Evolutionary conservation across 1,284 basidiomycete genomes (phyloP), one percentile per base, ranked within the genome.

Genomic region (Termitomyces sp.): DNA sequence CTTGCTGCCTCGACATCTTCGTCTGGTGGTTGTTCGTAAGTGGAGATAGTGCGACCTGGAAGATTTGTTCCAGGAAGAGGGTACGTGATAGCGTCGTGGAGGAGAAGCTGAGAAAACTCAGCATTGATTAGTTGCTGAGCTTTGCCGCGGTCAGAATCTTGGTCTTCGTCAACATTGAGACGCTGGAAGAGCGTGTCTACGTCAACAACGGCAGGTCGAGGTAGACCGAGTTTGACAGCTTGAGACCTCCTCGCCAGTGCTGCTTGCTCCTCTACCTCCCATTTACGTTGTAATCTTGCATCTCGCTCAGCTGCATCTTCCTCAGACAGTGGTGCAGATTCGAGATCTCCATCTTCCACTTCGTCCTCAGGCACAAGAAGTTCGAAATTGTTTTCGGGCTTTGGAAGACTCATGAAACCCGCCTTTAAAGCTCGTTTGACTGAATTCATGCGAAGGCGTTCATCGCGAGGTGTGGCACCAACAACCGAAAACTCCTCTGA

Each of bases 331-430:
- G 19, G 9, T 12, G 67, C 66, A 4, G 66, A n/a, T 24, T 49
- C 44, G 21, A 39, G 24, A 13, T 58, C 48, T 21, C 40, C 52
- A 10, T 49, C 57, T 19, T 83, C 83, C 9, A 80, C 83, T 13
- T 80, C 93, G 24, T 91, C 88, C 61, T 94, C 92, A 4, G 93
- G 93, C 4, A 98, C 86, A 24, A 96, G 82, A 42, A 99, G 75
- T 71, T 99, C 95, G 65, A 98, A 99, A 71, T 99, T 96, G 70
- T 99, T 99, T 74, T 98, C 94, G 0, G 97, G 95, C 61, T 86
- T 87, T 0, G 97, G 97, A 15, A 99, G 77, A 58, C 74, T 86
- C 67, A 81, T 81, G 69, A 99, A 97, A 1, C 90, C 91, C 17
- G 86, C 81, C 63, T 88, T 81, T 50, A 98, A 79, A 1, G 88